Conservation (phyloP, 306 rosid genomes). For the Astragalus glycyphyllos region DNA sequence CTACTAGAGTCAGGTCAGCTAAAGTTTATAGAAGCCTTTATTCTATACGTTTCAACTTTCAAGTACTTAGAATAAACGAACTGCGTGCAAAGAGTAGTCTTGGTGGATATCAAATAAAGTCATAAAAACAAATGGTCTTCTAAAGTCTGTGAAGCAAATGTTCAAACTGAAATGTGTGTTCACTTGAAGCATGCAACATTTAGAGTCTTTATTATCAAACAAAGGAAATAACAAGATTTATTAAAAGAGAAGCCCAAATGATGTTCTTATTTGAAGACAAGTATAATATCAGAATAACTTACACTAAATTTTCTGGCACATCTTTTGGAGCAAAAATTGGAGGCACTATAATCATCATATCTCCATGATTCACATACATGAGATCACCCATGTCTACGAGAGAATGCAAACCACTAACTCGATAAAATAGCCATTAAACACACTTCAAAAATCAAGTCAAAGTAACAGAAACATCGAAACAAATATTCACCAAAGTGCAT, state of each 20-base stretch:
- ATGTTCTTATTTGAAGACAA: neutral
- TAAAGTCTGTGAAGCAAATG: neutral
- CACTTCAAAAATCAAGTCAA: slow-evolving; percentile 22
- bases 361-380: slow-evolving; percentile 72
- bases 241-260: too few species aligned
- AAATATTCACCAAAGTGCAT: slow-evolving; percentile 60
- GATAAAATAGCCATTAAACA: slow-evolving; percentile 17
- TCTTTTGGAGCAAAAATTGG: slow-evolving; percentile 79
- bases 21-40: neutral
- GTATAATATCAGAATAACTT: slow-evolving; percentile 45
- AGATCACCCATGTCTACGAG: slow-evolving; percentile 62
- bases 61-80: neutral
- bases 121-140: neutral
- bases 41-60: neutral
- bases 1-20: neutral
- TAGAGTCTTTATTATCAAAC: too few species aligned
- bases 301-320: slow-evolving; percentile 84
- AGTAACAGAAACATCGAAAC: slow-evolving; percentile 35
- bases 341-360: slow-evolving; percentile 82
- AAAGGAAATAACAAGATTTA: too few species aligned
- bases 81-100: neutral
- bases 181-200: neutral
- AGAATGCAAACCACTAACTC: slow-evolving; percentile 12
- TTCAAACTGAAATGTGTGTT: neutral
- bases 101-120: neutral